These are phyloP conservation scores for Pseudophaeomoniella oleicola DNA, from an alignment of 2,329 filamentous ascomycete species.

Conservation along the genomic window DNA sequence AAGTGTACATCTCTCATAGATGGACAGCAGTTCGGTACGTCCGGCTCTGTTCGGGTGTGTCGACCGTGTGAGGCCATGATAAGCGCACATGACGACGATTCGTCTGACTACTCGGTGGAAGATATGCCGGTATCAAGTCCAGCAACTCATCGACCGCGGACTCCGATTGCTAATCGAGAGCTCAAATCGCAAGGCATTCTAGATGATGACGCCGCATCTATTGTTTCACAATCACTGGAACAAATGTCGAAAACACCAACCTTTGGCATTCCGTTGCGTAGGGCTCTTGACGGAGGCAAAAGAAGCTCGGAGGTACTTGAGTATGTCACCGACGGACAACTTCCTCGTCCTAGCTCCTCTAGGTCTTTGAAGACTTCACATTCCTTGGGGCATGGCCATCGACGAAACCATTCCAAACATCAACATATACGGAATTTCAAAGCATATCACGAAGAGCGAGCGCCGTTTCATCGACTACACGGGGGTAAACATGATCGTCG, in stretches of 20 bases:
- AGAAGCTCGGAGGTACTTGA: constrained; percentile 80
- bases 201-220: constrained; percentile 30
- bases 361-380: constrained; percentile 71
- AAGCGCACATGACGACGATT: constrained; percentile 76
- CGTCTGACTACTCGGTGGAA: constrained; percentile 79
- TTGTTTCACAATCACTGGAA: constrained; percentile 30
- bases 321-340: constrained; percentile 62
- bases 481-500: constrained; percentile 52
- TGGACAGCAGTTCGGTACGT: constrained; percentile 74
- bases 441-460: constrained; percentile 58
- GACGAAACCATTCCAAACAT: constrained; percentile 75
- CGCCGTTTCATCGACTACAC: constrained; percentile 69
- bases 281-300: constrained; percentile 60
- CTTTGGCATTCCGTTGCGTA: constrained; percentile 50
- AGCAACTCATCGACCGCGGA: constrained; percentile 8
- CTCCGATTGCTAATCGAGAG: constrained; percentile 5
- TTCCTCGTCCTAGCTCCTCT: constrained; percentile 86
- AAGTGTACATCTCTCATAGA: constrained; percentile 90
- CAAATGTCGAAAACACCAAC: constrained; percentile 38
- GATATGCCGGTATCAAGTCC: constrained; percentile 25
- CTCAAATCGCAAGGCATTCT: constrained; percentile 6
- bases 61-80: constrained; percentile 87
- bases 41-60: constrained; percentile 73
- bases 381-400: constrained; percentile 56
- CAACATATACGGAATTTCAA: constrained; percentile 68